Evolutionary conservation across 148 eudicot genomes (phyloP), one percentile per base, ranked within the genome.

Genomic region (Drosera capensis): DNA sequence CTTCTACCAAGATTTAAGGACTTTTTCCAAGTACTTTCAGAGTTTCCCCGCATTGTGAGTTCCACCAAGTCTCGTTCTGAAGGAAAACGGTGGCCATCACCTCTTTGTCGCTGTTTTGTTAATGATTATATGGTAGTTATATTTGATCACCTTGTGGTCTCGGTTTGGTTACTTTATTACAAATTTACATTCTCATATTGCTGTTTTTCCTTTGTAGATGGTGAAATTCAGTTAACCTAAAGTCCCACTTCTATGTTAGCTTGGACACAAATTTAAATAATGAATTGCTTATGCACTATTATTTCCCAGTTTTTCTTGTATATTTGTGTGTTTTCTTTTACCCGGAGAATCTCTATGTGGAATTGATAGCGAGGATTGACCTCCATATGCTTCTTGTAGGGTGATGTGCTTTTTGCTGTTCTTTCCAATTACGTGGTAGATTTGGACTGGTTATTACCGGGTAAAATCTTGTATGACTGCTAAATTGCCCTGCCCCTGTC

Each of bases 341-440:
- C 34, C 24, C 46, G 35, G 35, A 41, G 28, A 23, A 20, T 15
- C 2, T 52, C n/a, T 9, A 18, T 40, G 46, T n/a, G 13, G 26
- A 37, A 40, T 16, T 14, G 5, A 29, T n/a, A 21, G 23, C 41
- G 23, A 23, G 37, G 38, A 17, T 58, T 44, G 24, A 0, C 3
- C 54, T 42, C 43, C 23, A 46, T 50, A 45, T 58, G 36, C 26
- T 21, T 46, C 57, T 49, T 52, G 51, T 50, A 90, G 97, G 97
- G 97, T 15, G 64, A 84, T 64, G 74, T 85, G 40, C 78, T 68
- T 11, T 52, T 80, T 53, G 95, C 95, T 16, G 44, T 90, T 25
- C 87, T 90, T 23, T 90, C 97, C 43, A 90, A 90, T 57, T 90
- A 90, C 63, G 84, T 90, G 97, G 95, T 90, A 34, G 97, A 90